A percentile compares a stretch with the other conserved stretches of the same genome.
These are phyloP conservation scores for Colletotrichum nymphaeae DNA, from an alignment of 2,329 filamentous ascomycete species.

Conservation along the genomic window DNA sequence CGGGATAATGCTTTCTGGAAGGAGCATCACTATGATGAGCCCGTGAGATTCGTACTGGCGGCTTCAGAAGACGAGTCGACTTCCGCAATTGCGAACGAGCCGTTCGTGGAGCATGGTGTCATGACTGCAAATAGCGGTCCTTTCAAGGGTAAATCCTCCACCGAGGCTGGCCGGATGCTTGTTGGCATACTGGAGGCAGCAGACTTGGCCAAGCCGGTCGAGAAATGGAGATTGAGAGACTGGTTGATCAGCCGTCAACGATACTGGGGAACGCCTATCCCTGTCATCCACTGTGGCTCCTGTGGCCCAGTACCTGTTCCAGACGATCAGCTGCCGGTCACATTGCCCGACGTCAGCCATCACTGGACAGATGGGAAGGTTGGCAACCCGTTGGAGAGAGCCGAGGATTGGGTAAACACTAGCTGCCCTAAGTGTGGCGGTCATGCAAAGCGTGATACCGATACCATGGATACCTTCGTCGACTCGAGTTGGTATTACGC, in stretches of 20 bases:
- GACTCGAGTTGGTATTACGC: constrained; percentile 96
- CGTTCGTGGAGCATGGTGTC: constrained; percentile 74
- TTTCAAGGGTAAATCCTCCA: constrained; percentile 73
- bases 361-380: constrained; percentile 76
- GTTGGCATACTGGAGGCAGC: constrained; percentile 66
- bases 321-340: constrained; percentile 79
- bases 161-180: constrained; percentile 70
- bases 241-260: constrained; percentile 94
- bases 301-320: constrained; percentile 87
- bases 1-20: constrained; percentile 86
- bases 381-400: constrained; percentile 82
- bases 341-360: constrained; percentile 75
- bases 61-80: constrained; percentile 61
- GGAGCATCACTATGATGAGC: constrained; percentile 70
- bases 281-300: constrained; percentile 82
- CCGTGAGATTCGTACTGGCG: constrained; percentile 72
- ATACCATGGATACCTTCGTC: constrained; percentile 97
- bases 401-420: constrained; percentile 79
- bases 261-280: constrained; percentile 93
- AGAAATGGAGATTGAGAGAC: constrained; percentile 85
- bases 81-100: constrained; percentile 57
- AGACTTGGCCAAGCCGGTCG: constrained; percentile 69
- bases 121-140: constrained; percentile 74
- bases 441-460: constrained; percentile 83
- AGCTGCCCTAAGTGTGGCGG: constrained; percentile 79